phyloP scores from a whole-genome alignment of 768 basidiomycete genomes.

The Boletus sp. region DNA sequence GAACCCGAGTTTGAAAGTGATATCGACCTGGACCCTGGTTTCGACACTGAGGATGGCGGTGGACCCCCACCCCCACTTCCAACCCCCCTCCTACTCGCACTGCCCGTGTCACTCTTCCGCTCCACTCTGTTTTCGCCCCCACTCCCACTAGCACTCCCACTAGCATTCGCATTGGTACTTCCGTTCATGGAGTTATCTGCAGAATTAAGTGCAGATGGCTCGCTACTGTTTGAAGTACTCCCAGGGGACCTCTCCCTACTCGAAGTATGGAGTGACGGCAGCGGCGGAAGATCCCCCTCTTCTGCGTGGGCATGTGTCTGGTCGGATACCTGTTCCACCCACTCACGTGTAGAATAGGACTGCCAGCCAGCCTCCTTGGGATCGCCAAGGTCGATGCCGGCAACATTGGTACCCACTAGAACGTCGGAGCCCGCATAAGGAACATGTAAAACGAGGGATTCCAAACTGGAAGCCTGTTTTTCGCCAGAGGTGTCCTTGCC shows the following conservation, averaged over 20 bases:
- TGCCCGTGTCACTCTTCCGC: constrained; percentile 10
- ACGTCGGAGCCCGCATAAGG: constrained; percentile 20
- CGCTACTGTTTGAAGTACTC: constrained; percentile 26
- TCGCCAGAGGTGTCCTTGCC: not conserved
- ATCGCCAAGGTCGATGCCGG: constrained; percentile 16
- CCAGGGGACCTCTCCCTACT: constrained; percentile 25
- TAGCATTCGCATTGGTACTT: constrained; percentile 7
- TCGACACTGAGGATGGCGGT: constrained; percentile 19
- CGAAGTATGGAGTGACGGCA: constrained; percentile 4
- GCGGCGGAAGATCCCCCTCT: constrained; percentile 3
- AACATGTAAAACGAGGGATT: constrained; percentile 31
- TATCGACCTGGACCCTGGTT: constrained; percentile 18
- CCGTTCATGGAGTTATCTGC: constrained; percentile 23
- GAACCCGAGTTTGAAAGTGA: constrained; percentile 27
- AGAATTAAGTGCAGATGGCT: constrained; percentile 23
- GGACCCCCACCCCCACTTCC: constrained; percentile 8
- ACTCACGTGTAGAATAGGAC: constrained; percentile 38
- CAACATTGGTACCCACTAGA: constrained; percentile 17
- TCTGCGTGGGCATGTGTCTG: constrained; percentile 22
- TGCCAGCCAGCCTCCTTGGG: constrained; percentile 24
- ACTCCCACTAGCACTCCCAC: constrained; percentile 15
- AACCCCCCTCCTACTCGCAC: constrained; percentile 13
- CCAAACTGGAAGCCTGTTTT: constrained; percentile 16
- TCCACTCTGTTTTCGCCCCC: constrained; percentile 4
- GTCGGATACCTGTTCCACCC: constrained; percentile 45